Conservation (phyloP, 352 stramenopile species). For the Phytopythium helicoides region DNA sequence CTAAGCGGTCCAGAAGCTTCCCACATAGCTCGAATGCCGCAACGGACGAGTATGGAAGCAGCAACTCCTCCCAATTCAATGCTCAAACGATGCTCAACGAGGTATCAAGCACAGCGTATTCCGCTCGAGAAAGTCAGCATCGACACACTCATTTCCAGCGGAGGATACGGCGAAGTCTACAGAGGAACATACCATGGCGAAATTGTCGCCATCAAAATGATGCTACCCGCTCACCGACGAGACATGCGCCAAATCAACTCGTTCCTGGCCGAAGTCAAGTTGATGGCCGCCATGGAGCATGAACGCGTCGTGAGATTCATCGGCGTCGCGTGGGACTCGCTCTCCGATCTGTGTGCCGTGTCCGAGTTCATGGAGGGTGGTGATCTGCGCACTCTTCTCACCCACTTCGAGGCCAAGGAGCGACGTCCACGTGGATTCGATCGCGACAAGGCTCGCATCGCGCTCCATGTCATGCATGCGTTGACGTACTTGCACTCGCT, state of each 20-base stretch:
- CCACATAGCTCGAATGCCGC: background rate
- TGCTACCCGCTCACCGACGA: constrained; percentile 8
- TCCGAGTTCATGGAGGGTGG: constrained; percentile 47
- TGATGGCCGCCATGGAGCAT: constrained; percentile 30
- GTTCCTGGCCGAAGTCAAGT: constrained; percentile 19
- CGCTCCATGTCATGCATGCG: constrained; percentile 25
- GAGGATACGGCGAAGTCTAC: constrained; percentile 26
- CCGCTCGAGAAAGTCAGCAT: constrained; percentile 10
- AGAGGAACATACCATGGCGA: constrained; percentile 12
- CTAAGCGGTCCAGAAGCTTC: background rate
- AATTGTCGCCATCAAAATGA: constrained; percentile 16
- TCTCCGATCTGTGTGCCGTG: constrained; percentile 34
- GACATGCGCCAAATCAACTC: constrained; percentile 11
- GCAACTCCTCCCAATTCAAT: background rate
- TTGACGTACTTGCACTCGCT: constrained; percentile 52
- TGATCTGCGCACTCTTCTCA: constrained; percentile 34
- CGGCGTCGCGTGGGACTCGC: constrained; percentile 39
- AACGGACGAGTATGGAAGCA: too few species aligned
- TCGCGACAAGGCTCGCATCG: constrained; percentile 29
- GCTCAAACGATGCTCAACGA: constrained; percentile 14
- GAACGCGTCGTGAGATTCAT: constrained; percentile 33
- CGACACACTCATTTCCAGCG: constrained; percentile 2
- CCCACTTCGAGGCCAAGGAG: constrained; percentile 25
- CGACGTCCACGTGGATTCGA: constrained; percentile 30
- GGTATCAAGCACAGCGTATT: constrained; percentile 7